Evolutionary conservation across 1,284 basidiomycete species (phyloP).

Genomic region (Sporisorium graminicola): DNA sequence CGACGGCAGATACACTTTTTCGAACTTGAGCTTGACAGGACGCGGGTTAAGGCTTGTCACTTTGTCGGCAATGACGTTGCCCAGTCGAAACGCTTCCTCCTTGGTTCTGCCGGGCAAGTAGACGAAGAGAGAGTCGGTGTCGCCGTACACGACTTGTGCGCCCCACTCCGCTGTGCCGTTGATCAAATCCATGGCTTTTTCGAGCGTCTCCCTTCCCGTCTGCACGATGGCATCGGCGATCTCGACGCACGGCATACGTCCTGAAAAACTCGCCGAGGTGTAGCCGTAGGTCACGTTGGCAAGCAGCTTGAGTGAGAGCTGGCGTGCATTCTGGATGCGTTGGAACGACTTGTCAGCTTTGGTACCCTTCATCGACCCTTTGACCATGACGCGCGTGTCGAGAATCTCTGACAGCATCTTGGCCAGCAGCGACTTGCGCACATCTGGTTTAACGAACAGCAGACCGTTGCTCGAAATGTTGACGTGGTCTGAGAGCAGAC

Average conservation of each 20-base stretch:
- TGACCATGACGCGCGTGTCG: slow-evolving; percentile 97
- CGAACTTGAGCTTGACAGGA: slow-evolving; percentile 95
- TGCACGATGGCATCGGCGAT: slow-evolving; percentile 98
- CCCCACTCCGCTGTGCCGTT: slow-evolving; percentile 79
- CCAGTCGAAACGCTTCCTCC: slow-evolving; percentile 91
- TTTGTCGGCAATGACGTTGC: slow-evolving; percentile 88
- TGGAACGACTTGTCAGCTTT: slow-evolving; percentile 77
- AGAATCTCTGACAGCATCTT: slow-evolving; percentile 94
- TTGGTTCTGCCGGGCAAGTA: slow-evolving; percentile 88
- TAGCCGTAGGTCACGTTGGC: slow-evolving; percentile 81
- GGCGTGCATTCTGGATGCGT: slow-evolving; percentile 64
- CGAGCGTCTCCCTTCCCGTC: slow-evolving; percentile 91
- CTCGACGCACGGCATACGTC: slow-evolving; percentile 97
- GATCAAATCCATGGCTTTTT: slow-evolving; percentile 90
- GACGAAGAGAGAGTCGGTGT: slow-evolving; percentile 95
- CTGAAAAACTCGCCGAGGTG: slow-evolving; percentile 90
- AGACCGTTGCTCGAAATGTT: slow-evolving; percentile 82
- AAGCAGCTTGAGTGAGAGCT: slow-evolving; percentile 64
- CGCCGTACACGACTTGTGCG: slow-evolving; percentile 94
- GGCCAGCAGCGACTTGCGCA: slow-evolving; percentile 85
- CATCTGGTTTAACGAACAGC: slow-evolving; percentile 87
- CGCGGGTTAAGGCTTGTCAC: slow-evolving; percentile 88
- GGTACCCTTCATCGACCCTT: slow-evolving; percentile 88
- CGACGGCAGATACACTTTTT: slow-evolving; percentile 96
- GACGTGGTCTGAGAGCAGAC: slow-evolving; percentile 37